Base-by-base conservation (phyloP, 352 stramenopile genomes). In the Globisporangium iwayamae region DNA sequence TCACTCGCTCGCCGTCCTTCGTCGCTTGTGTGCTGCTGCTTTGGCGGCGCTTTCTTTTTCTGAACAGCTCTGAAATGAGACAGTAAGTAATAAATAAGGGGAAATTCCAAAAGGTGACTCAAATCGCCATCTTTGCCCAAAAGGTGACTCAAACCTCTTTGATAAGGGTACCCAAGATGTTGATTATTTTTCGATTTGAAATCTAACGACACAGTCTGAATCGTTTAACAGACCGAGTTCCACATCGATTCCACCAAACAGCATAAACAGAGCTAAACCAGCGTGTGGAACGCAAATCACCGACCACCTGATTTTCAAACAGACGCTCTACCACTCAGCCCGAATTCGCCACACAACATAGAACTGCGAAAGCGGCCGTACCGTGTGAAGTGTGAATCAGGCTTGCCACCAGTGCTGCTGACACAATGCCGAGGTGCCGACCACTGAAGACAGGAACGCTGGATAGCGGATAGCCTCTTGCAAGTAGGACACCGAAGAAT, bases 311-410 rank as follows among this genome's bases (percentile, higher is more conserved):
- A 25, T 25, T 25, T 25, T 25, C 1, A 25, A 25, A 25, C 22
- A 25, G 22, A 25, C 22, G 22, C 22, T 25, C 22, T 25, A 25
- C 22, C 22, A 25, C 22, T 25, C 25, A 28, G 25, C 25, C 25
- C 25, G 25, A 28, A 28, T 28, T 2, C 25, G 1, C 50, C 50
- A 43, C 30, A 56, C 50, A 56, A 39, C 50, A 16, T 41, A 56
- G 50, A 43, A 41, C 50, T 39, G 50, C 28, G 50, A 41, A 56
- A 56, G 28, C 30, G 50, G 38, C 50, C 28, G 50, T 43, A 28
- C 50, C 14, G 50, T 56, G 50, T 56, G 50, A 56, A 56, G 50
- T 56, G 50, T 43, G 50, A 56, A 30, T 56, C 16, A 41, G 30
- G 28, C 28, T 43, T 1, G 28, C 30, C 30, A 16, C 30, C 50